phyloP scores from a whole-genome alignment of 2,329 filamentous ascomycete species.

The Pseudocercospora eumusae region DNA sequence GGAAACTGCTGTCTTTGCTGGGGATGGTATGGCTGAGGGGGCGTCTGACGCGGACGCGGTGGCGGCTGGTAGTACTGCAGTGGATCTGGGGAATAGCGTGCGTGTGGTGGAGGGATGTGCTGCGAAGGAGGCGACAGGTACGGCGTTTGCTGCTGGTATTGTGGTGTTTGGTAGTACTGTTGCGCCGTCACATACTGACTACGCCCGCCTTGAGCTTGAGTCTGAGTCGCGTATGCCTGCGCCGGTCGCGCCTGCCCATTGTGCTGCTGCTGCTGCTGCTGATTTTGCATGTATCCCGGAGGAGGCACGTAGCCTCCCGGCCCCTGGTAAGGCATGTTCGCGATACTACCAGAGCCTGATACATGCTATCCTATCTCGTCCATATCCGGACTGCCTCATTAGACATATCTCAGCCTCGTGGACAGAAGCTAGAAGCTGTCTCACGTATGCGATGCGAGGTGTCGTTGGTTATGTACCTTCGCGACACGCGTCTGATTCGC shows the following conservation, averaged over 20 bases:
- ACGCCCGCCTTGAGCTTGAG: no score
- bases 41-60: constrained; percentile 16
- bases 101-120: constrained; percentile 14
- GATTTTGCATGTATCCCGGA: constrained; percentile 1
- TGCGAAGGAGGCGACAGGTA: constrained; percentile 24
- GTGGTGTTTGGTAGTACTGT: constrained; percentile 26
- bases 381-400: background rate
- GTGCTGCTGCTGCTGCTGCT: constrained; percentile 19
- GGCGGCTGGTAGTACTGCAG: constrained; percentile 24
- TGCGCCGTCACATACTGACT: constrained; percentile 23
- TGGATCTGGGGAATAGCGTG: constrained; percentile 27
- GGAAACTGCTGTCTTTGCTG: constrained; percentile 19
- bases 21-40: constrained; percentile 14
- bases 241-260: constrained; percentile 16
- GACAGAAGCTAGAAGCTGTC: background rate
- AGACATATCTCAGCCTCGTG: background rate
- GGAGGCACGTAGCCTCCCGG: constrained; percentile 19
- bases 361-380: background rate
- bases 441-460: background rate
- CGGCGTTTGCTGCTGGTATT: constrained; percentile 21
- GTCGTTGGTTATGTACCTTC: background rate
- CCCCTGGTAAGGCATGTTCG: constrained; percentile 26
- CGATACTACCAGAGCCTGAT: background rate
- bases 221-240: constrained; percentile 3
- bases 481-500: background rate